These are phyloP conservation scores for Aphanomyces stellatus DNA, from an alignment of 352 stramenopile species.

Conservation along the genomic window DNA sequence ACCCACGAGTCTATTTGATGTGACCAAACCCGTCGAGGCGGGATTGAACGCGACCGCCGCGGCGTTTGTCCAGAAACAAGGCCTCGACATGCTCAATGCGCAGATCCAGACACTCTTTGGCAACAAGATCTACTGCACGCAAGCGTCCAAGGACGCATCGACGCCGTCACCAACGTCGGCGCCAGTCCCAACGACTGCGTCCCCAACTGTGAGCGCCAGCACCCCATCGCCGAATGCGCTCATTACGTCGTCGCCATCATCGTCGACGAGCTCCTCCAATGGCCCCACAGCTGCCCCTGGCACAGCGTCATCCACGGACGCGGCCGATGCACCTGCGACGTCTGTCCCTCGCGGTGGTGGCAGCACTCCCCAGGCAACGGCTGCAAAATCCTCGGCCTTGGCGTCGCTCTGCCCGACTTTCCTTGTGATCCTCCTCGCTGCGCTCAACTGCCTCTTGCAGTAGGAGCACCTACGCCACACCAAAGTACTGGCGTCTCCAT, in stretches of 20 bases:
- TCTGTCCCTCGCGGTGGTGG: neutral
- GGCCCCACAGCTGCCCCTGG: too few relatives aligned
- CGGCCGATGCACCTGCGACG: neutral
- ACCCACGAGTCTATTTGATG: conserved; percentile 1
- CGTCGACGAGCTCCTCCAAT: neutral
- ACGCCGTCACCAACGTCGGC: neutral
- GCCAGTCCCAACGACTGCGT: neutral
- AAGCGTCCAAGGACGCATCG: neutral
- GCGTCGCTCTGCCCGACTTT: too few relatives aligned
- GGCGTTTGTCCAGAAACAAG: conserved; percentile 9
- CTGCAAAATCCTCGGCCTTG: neutral
- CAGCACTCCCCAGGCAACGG: neutral
- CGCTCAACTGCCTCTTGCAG: too few relatives aligned
- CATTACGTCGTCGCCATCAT: neutral
- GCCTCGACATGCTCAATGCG: conserved; percentile 13
- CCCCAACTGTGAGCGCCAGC: too few relatives aligned
- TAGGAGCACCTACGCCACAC: too few relatives aligned
- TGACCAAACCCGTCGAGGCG: conserved; percentile 7
- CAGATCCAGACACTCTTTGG: conserved; percentile 13
- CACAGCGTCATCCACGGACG: neutral
- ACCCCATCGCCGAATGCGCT: too few relatives aligned
- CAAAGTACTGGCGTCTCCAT: too few relatives aligned
- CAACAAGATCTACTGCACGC: conserved; percentile 14
- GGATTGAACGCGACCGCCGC: conserved; percentile 4
- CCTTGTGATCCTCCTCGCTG: too few relatives aligned